Evolutionary conservation across 768 basidiomycete genomes (phyloP).

Genomic region (Strobilomyces echinocephalus): DNA sequence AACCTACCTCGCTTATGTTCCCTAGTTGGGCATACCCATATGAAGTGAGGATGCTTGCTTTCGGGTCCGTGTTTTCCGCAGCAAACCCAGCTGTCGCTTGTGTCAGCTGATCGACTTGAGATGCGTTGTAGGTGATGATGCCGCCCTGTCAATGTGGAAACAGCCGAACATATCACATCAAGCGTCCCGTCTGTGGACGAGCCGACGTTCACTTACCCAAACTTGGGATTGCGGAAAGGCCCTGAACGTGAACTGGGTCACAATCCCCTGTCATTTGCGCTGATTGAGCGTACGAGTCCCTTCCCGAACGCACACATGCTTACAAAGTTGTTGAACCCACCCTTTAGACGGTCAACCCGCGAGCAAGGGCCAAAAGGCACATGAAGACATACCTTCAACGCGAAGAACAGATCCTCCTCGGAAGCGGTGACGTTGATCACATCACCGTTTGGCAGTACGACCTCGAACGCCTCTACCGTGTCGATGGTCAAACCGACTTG

Average conservation of each 20-base stretch:
- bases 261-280: constrained; percentile 43
- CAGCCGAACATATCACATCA: constrained; percentile 1
- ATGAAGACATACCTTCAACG: constrained; percentile 34
- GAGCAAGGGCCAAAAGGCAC: neutral
- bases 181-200: constrained; percentile 2
- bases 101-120: constrained; percentile 17
- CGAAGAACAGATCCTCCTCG: constrained; percentile 42
- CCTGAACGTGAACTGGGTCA: constrained; percentile 53
- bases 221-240: constrained; percentile 32
- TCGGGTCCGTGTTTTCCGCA: constrained; percentile 21
- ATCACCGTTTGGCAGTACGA: constrained; percentile 55
- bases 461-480: constrained; percentile 49
- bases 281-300: constrained; percentile 31
- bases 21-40: constrained; percentile 32
- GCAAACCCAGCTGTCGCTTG: constrained; percentile 23
- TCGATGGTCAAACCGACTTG: constrained; percentile 56
- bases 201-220: constrained; percentile 16
- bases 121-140: constrained; percentile 29
- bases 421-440: constrained; percentile 34
- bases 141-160: constrained; percentile 41
- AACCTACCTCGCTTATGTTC: constrained; percentile 31
- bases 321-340: constrained; percentile 63
- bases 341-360: constrained; percentile 32
- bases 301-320: constrained; percentile 2
- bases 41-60: constrained; percentile 39